These are phyloP conservation scores for Cucumis cinereus DNA, from an alignment of 306 rosid species.

Conservation along the genomic window DNA sequence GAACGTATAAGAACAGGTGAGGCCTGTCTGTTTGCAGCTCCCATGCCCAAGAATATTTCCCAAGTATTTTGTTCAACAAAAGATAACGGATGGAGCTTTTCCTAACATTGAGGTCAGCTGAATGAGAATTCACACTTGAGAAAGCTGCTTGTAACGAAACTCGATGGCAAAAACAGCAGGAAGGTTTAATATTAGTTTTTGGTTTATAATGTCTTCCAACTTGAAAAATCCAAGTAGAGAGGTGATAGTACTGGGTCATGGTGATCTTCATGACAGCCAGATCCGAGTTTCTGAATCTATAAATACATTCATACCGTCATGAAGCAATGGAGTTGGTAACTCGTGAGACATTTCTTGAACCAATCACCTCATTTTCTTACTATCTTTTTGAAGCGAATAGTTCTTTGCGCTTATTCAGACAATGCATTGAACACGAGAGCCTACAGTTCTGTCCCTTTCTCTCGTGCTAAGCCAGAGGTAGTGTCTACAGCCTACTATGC, in stretches of 20 bases:
- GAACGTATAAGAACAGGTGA: not conserved
- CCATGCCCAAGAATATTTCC: not conserved
- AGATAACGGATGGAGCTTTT: not conserved
- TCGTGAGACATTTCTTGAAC: not conserved
- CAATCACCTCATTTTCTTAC: not conserved
- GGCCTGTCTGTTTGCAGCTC: not conserved
- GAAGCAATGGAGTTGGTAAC: not conserved
- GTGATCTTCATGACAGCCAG: not conserved
- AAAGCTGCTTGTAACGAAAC: not conserved
- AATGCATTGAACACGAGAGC: not conserved
- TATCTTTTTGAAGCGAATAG: not conserved
- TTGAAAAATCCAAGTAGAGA: not conserved
- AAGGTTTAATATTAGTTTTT: not conserved
- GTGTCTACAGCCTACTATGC: not conserved
- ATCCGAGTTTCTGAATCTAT: not conserved
- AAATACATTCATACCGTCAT: not conserved
- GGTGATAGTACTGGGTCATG: not conserved
- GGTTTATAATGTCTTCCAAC: not conserved
- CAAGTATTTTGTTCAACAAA: not conserved
- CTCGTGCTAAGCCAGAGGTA: not conserved
- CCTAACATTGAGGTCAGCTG: not conserved
- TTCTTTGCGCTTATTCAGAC: not conserved
- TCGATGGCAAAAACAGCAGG: not conserved
- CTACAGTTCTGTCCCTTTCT: not conserved
- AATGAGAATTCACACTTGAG: not conserved